Conservation (phyloP, 371 early-diverging fungal genomes). For the Mortierella sp. region DNA sequence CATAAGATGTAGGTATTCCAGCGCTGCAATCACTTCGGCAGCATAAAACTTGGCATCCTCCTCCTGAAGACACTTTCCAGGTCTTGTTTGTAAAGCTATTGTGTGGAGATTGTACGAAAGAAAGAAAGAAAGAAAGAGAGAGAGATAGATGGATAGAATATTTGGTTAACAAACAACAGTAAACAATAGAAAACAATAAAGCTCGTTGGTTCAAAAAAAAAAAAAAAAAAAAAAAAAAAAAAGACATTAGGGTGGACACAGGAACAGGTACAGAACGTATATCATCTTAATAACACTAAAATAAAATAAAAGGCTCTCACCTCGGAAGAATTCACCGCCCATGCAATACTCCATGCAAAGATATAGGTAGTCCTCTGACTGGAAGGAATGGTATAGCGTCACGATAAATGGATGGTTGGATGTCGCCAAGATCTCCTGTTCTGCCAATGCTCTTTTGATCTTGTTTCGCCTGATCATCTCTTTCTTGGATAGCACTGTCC, state of each 20-base stretch:
- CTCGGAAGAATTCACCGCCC: slow-evolving; percentile 98
- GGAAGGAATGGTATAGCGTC: slow-evolving; percentile 96
- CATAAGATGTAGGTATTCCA: slow-evolving; percentile 97
- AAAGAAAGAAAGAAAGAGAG: background rate
- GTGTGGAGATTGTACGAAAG: background rate
- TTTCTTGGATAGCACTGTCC: slow-evolving; percentile 84
- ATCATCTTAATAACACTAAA: background rate
- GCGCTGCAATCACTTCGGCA: slow-evolving; percentile 93
- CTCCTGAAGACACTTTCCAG: slow-evolving; percentile 87
- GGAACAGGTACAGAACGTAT: no score
- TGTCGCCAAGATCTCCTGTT: slow-evolving; percentile 93
- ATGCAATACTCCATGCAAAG: slow-evolving; percentile 99
- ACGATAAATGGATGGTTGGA: slow-evolving; percentile 98
- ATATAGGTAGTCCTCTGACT: slow-evolving; percentile 93
- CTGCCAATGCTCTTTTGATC: slow-evolving; percentile 94
- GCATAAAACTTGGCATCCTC: slow-evolving; percentile 96
- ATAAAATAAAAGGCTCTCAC: slow-evolving; percentile 50
- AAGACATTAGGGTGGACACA: background rate
- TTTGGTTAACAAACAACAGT: slow-evolving; percentile 27
- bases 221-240: background rate
- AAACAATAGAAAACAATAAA: slow-evolving; percentile 50
- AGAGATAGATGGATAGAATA: background rate
- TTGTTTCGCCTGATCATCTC: slow-evolving; percentile 98
- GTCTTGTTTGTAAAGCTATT: slow-evolving; percentile 82
- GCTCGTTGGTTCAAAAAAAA: background rate